Base-by-base conservation (phyloP, 2,329 filamentous ascomycete species). In the Epichloe sp. region DNA sequence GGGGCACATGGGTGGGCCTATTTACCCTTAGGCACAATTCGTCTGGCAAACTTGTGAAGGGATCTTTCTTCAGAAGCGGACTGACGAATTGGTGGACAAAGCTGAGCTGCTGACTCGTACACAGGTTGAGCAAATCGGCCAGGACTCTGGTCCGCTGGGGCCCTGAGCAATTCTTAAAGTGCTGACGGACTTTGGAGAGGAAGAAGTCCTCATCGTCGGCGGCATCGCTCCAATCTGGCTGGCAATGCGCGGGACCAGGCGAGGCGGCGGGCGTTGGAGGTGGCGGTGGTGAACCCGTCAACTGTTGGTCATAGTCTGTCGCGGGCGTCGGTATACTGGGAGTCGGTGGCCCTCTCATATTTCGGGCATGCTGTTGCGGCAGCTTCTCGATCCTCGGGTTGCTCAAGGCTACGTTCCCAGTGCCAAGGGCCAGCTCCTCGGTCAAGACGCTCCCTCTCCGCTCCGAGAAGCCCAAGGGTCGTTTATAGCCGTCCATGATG, bases 21-120 rank as follows among this genome's bases (percentile, higher is more conserved):
- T 83, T 64, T 78, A 94, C 88, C 61, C 89, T 77, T 54, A 98
- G 72, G 66, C 91, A 97, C 43, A 98, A 72, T 69, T 98, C 93
- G 62, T 95, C 90, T 0, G 93, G 93, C 50, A 98, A 76, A 52
- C 85, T 86, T 48, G 85, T 88, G 62, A 98, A 97, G 0, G 93
- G 93, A 65, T 98, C 93, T 67, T 96, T 95, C 70, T 96, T 96
- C 56, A 98, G 71, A 55, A 94, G 72, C 31, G 93, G 93, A 65
- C 88, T 91, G 59, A 98, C 91, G 68, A 95, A 95, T 65, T 94
- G 88, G 59, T 94, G 88, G 19, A 98, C 90, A 64, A 96, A 97
- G 68, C 89, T 95, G 58, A 98, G 75, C 66, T 95, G 86, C 62
- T 94, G 89, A 60, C 88, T 96, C 59, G 94, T 94, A 71, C 93